Evolutionary conservation across 2,329 filamentous ascomycete species (phyloP).

Genomic region (Ceratocystis colombiana): DNA sequence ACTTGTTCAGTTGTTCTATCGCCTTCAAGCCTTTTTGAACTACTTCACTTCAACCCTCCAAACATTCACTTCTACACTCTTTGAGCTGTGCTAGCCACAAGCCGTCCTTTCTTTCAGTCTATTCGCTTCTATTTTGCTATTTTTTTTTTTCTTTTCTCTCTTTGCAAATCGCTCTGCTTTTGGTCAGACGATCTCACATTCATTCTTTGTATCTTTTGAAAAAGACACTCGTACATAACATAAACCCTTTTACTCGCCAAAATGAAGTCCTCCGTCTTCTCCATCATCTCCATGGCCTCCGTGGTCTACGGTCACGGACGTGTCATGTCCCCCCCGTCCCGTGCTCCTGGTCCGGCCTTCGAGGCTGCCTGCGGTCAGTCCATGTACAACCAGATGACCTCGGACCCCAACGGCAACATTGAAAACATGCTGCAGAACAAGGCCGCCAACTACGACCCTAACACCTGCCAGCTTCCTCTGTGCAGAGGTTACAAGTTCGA

Average conservation of each 20-base stretch:
- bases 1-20: not conserved
- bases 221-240: not conserved
- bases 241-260: constrained; percentile 9
- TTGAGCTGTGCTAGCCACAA: constrained; percentile 21
- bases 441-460: constrained; percentile 27
- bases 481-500: constrained; percentile 41
- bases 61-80: constrained; percentile 5
- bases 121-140: constrained; percentile 7
- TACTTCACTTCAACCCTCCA: constrained; percentile 12
- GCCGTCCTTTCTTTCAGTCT: constrained; percentile 19
- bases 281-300: constrained; percentile 23
- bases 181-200: constrained; percentile 17
- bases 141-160: not conserved
- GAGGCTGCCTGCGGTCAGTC: constrained; percentile 37
- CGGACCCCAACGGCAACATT: constrained; percentile 35
- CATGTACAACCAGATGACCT: constrained; percentile 32
- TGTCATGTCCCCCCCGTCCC: constrained; percentile 36
- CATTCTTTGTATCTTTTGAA: constrained; percentile 7
- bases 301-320: constrained; percentile 38
- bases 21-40: constrained; percentile 7
- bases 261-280: constrained; percentile 23
- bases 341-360: constrained; percentile 37
- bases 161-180: constrained; percentile 11
- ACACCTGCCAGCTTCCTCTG: constrained; percentile 30
- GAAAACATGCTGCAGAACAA: constrained; percentile 32